Base-by-base conservation (phyloP, 306 rosid species). In the Potentilla sterilis region DNA sequence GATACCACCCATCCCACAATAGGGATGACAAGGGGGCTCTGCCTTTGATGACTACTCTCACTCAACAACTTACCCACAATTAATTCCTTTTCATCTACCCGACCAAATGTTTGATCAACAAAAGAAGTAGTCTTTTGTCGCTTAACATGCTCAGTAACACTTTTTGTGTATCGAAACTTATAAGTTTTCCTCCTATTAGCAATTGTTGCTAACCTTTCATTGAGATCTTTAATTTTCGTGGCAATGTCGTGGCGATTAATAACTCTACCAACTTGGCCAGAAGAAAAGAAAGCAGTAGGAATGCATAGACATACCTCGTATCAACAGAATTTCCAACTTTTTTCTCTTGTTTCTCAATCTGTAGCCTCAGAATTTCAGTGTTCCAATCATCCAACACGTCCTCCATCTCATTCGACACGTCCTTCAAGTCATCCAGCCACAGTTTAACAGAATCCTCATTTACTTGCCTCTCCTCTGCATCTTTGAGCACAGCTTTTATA, bases 1-100 rank as follows among this genome's bases (percentile, higher is more conserved):
- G 2, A 79, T 67, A 2, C 59, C 82, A 14, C 82, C 81, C 61
- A 73, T 72, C 61, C 82, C 78, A 66, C 78, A 34, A 79, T 65
- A 32, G 82, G 63, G 48, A 79, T 65, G 58, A 79, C 28, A 28
- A 51, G 43, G 22, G 9, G 35, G 15, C 2, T 19, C 4, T 3
- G 15, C 15, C n/a, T 19, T 16, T 22, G n/a, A 7, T 34, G 24
- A 21, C 47, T 32, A 47, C 59, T 51, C 32, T 52, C 68, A 21
- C 62, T 34, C 18, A 79, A 1, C 61, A 73, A 61, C 74, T 40
- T 65, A 6, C 14, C 3, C 6, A 72, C 64, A 18, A 79, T 2
- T 6, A 11, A 5, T 2, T 41, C n/a, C 62, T 65, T 79, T 6
- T 51, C 69, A 0, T 49, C 41, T 18, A 40, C n/a, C n/a, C n/a